phyloP scores from a whole-genome alignment of 495 filamentous ascomycete genomes.

The Hypoxylon lienhwacheense region DNA sequence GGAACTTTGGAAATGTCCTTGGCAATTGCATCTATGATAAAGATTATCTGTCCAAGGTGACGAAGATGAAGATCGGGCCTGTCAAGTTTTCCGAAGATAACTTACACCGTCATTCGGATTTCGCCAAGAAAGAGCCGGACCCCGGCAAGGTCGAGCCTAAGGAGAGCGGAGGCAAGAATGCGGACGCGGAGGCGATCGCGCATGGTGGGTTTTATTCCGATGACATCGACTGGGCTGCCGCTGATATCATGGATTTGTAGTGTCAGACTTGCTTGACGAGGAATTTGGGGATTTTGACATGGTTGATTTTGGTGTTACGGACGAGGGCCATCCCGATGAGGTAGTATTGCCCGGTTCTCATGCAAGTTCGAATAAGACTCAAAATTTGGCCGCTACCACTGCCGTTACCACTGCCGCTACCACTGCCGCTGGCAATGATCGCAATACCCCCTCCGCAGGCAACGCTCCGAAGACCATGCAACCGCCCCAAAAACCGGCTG shows the following conservation, averaged over 20 bases:
- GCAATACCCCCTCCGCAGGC: slow-evolving; percentile 33
- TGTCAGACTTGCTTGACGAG: slow-evolving; percentile 31
- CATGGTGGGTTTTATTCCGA: slow-evolving; percentile 37
- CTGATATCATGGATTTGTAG: slow-evolving; percentile 40
- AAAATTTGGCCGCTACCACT: slow-evolving; percentile 16
- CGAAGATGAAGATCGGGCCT: slow-evolving; percentile 71
- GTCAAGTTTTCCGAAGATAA: slow-evolving; percentile 71
- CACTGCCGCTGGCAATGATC: slow-evolving; percentile 36
- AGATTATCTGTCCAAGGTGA: slow-evolving; percentile 80
- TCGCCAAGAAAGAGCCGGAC: slow-evolving; percentile 61
- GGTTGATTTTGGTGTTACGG: slow-evolving; percentile 65
- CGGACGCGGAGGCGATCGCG: slow-evolving; percentile 21
- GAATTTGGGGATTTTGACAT: slow-evolving; percentile 63
- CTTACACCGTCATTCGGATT: slow-evolving; percentile 81
- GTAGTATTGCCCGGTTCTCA: slow-evolving; percentile 47
- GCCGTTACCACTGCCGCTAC: too few species aligned
- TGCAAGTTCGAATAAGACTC: slow-evolving; percentile 32
- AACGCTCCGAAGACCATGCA: slow-evolving; percentile 38
- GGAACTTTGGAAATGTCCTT: slow-evolving; percentile 93
- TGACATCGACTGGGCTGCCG: slow-evolving; percentile 37
- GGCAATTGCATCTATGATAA: slow-evolving; percentile 99
- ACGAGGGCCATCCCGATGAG: slow-evolving; percentile 67
- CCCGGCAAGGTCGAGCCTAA: slow-evolving; percentile 38
- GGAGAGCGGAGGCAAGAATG: slow-evolving; percentile 40
- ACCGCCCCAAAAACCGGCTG: slow-evolving; percentile 39